Evolutionary conservation across 768 basidiomycete genomes (phyloP).

Genomic region (Calocybe gangraenosa): DNA sequence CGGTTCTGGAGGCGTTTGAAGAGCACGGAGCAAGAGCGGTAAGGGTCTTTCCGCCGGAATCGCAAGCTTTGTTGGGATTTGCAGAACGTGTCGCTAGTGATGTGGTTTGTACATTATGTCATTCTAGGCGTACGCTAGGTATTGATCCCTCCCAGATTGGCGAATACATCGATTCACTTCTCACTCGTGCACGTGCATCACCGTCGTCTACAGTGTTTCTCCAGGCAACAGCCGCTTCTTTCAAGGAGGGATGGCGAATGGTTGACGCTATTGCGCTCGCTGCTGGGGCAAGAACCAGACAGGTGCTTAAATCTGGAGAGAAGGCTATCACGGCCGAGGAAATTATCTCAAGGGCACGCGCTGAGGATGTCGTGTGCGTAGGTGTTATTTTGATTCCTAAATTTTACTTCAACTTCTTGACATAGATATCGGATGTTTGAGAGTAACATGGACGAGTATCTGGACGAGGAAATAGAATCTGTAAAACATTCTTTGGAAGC

Average conservation of each 20-base stretch:
- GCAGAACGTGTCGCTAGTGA: conserved; percentile 82
- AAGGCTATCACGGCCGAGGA: conserved; percentile 10
- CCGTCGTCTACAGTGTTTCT: conserved; percentile 63
- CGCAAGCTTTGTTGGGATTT: conserved; percentile 77
- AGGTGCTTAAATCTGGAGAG: background rate
- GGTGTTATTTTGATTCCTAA: background rate
- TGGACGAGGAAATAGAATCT: conserved; percentile 88
- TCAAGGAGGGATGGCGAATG: conserved; percentile 83
- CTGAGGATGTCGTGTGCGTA: conserved; percentile 82
- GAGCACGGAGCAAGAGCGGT: conserved; percentile 80
- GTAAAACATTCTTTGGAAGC: conserved; percentile 69
- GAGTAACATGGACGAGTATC: conserved; percentile 94
- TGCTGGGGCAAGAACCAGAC: conserved; percentile 30
- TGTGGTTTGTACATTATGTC: conserved; percentile 53
- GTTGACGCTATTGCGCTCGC: conserved; percentile 72
- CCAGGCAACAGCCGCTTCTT: conserved; percentile 84
- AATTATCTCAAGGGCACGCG: conserved; percentile 22
- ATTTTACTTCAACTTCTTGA: conserved; percentile 5
- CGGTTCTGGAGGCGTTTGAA: conserved; percentile 56
- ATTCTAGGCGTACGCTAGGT: background rate
- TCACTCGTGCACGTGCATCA: conserved; percentile 60
- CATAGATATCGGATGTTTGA: conserved; percentile 92
- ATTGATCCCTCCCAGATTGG: conserved; percentile 54
- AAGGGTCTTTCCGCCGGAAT: conserved; percentile 78
- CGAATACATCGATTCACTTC: conserved; percentile 79